Percentiles rank a stretch among this genome's conserved stretches.
phyloP scores from a whole-genome alignment of 345 rosid genomes.

The Sonneratia alba region DNA sequence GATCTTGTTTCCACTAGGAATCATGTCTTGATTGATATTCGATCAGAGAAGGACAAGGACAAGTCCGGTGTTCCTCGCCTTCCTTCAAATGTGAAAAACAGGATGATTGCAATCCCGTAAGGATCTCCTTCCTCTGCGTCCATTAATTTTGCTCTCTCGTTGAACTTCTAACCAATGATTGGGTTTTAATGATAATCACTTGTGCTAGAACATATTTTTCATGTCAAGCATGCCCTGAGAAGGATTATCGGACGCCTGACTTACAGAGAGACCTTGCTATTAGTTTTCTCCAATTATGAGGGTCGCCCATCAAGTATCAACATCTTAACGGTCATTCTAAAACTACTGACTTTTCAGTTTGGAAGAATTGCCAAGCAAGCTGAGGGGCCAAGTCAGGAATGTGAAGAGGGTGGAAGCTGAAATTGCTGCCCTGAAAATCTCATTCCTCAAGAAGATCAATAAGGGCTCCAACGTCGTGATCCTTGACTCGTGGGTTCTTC shows the following conservation, averaged over 20 bases:
- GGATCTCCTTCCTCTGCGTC: slow-evolving; percentile 13
- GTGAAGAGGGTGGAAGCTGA: slow-evolving; percentile 83
- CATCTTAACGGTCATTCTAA: not conserved
- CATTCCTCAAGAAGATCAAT: slow-evolving; percentile 74
- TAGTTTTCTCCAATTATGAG: too few species aligned
- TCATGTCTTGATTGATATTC: slow-evolving; percentile 65
- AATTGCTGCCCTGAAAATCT: slow-evolving; percentile 76
- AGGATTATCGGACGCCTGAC: too few species aligned
- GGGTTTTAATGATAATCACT: not conserved
- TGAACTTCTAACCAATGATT: not conserved
- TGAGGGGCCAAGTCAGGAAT: slow-evolving; percentile 60
- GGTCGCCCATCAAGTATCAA: not conserved
- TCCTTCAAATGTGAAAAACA: slow-evolving; percentile 82
- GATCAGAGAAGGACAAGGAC: slow-evolving; percentile 92
- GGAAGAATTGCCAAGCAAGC: slow-evolving; percentile 76
- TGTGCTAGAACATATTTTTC: not conserved
- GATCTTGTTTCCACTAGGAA: slow-evolving; percentile 47
- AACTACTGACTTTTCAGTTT: slow-evolving; percentile 31
- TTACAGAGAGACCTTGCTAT: not conserved
- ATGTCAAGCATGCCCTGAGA: too few species aligned
- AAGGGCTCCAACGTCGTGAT: slow-evolving; percentile 77
- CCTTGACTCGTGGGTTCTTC: slow-evolving; percentile 69
- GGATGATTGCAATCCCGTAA: slow-evolving; percentile 71
- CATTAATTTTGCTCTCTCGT: not conserved
- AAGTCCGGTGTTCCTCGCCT: slow-evolving; percentile 83